Conservation (phyloP, 1,284 basidiomycete species). For the Anthracocystis walkeri region DNA sequence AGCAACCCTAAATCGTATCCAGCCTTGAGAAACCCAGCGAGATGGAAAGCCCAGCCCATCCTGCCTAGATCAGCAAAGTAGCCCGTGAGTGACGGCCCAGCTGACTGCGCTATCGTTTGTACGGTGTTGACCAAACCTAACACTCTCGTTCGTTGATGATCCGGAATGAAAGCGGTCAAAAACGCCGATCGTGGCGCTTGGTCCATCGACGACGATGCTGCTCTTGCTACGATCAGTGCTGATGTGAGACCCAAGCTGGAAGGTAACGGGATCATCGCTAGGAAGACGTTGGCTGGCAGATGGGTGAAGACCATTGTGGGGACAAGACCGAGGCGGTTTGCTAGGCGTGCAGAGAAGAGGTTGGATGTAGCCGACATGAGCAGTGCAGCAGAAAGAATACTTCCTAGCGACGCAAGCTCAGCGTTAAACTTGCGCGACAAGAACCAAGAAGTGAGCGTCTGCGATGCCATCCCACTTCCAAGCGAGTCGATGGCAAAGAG, state of each 20-base stretch:
- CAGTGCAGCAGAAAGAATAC: conserved; percentile 17
- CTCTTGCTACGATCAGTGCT: conserved; percentile 22
- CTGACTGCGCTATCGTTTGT: conserved; percentile 28
- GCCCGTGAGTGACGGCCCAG: conserved; percentile 21
- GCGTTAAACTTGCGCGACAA: conserved; percentile 32
- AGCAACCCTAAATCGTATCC: conserved; percentile 30
- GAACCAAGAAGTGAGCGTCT: conserved; percentile 31
- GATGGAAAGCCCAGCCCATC: conserved; percentile 29
- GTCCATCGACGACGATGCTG: conserved; percentile 26
- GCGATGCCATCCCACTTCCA: conserved; percentile 27
- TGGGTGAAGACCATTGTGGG: conserved; percentile 29
- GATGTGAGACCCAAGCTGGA: conserved; percentile 13
- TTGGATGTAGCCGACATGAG: conserved; percentile 29
- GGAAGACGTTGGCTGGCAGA: conserved; percentile 21
- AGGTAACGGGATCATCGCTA: conserved; percentile 13
- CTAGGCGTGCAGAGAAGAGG: conserved; percentile 31
- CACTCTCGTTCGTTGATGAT: conserved; percentile 13
- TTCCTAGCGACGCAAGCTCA: conserved; percentile 22
- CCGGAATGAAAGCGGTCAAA: conserved; percentile 17
- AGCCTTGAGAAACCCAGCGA: conserved; percentile 20
- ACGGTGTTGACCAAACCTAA: conserved; percentile 26
- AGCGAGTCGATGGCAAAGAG: conserved; percentile 35
- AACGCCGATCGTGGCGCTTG: conserved; percentile 29
- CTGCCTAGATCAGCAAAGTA: conserved; percentile 13
- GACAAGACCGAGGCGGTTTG: conserved; percentile 18